A percentile compares a stretch with the other conserved stretches of the same genome.
Evolutionary conservation across 1,284 basidiomycete genomes (phyloP).

Genomic region (Coniferiporia weirii): DNA sequence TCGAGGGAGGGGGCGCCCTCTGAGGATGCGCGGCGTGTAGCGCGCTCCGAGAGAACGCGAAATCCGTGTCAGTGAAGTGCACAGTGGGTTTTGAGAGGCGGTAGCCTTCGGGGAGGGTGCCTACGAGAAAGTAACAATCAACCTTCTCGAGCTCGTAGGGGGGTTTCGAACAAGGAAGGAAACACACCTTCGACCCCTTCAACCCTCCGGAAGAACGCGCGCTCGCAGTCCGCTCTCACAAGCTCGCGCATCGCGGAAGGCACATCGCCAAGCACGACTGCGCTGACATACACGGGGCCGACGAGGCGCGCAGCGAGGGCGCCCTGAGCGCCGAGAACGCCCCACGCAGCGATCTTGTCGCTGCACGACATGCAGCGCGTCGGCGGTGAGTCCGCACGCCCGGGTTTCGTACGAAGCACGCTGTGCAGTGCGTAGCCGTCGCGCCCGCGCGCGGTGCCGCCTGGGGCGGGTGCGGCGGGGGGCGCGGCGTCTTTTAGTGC

Average conservation of each 20-base stretch:
- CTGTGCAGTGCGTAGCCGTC: constrained; percentile 71
- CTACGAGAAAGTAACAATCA: background rate
- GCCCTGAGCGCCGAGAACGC: constrained; percentile 80
- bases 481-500: constrained; percentile 50
- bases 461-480: constrained; percentile 33
- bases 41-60: constrained; percentile 51
- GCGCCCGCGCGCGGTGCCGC: constrained; percentile 61
- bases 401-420: constrained; percentile 85
- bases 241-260: constrained; percentile 31
- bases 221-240: constrained; percentile 52
- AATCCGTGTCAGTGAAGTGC: constrained; percentile 51
- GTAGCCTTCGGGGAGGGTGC: constrained; percentile 39
- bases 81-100: constrained; percentile 44
- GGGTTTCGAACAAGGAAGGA: background rate
- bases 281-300: constrained; percentile 57
- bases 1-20: constrained; percentile 36
- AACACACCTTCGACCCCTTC: constrained; percentile 32
- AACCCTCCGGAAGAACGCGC: constrained; percentile 54
- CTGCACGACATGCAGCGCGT: constrained; percentile 85
- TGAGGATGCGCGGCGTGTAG: constrained; percentile 27
- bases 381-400: constrained; percentile 76
- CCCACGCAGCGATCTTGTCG: constrained; percentile 87
- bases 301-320: constrained; percentile 58
- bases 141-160: too few relatives aligned
- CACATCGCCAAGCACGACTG: constrained; percentile 63